A percentile compares a stretch with the other conserved stretches of the same genome.
phyloP scores from a whole-genome alignment of 768 basidiomycete genomes.

The Tricholoma furcatifolium region DNA sequence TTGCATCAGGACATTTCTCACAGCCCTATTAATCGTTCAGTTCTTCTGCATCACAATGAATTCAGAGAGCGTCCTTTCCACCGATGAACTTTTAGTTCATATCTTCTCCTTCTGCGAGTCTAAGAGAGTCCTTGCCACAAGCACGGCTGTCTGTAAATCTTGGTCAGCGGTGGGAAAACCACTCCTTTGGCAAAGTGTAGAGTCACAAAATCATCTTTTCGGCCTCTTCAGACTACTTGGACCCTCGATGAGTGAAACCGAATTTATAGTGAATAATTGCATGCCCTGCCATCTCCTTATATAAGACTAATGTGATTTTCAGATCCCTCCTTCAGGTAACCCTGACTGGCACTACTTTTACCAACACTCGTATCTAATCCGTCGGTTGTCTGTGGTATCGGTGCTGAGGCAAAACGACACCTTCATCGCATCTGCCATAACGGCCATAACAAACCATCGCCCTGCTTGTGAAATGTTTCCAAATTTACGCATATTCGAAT shows the following conservation, averaged over 20 bases:
- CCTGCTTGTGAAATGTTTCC: background rate
- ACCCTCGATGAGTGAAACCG: background rate
- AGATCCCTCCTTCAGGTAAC: background rate
- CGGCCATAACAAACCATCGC: background rate
- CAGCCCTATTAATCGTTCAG: too few relatives aligned
- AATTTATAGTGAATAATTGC: background rate
- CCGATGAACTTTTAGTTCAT: background rate
- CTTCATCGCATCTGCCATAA: background rate
- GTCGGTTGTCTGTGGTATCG: background rate
- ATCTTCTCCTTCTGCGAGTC: background rate
- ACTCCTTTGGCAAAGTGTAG: background rate
- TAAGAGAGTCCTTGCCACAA: background rate
- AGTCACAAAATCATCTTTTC: background rate
- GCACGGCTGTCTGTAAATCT: background rate
- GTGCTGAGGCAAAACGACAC: background rate
- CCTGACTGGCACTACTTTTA: background rate
- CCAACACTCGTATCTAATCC: background rate
- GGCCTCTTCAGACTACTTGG: background rate
- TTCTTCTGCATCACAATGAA: too few relatives aligned
- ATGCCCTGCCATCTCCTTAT: background rate
- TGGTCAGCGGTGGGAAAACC: conserved; percentile 1
- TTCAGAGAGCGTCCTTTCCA: background rate
- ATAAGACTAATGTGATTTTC: too few relatives aligned
- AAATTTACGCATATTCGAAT: background rate
- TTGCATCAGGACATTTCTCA: too few relatives aligned